Evolutionary conservation across 108 stramenopile genomes (phyloP), one percentile per base, ranked within the genome.

Genomic region (Conticribra guillardii): DNA sequence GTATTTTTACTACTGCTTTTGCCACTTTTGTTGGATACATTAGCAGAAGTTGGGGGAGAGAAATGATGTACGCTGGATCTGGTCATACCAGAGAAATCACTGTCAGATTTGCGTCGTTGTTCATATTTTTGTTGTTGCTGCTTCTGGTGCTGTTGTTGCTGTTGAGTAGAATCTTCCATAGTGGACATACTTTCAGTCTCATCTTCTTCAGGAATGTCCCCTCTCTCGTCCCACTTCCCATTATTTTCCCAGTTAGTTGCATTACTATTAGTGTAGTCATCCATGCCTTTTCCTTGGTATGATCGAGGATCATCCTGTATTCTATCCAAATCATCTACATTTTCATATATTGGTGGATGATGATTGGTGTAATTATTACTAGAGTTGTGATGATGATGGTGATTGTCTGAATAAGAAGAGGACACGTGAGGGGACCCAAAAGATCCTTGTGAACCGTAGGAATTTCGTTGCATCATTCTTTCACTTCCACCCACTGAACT

Each of bases 151-250:
- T 50, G 69, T 29, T 59, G 54, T 22, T 11, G 46, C 29, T 74
- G 65, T 33, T 48, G 22, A 60, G 49, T 59, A 44, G 65, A 67
- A 46, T 74, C 74, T 46, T 61, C 74, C 49, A 60, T 54, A 17
- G 74, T 60, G 8, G 65, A 60, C 32, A 67, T 44, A 54, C 66
- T 74, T 45, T 8, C 17, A 16, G 58, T 67, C 30, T 74, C 74
- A 53, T 74, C 67, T 56, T 68, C 74, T 46, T 66, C 74, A 15
- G 47, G 57, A 37, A 59, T 57, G 58, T 37, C 49, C 27, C 17
- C 32, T 21, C 51, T 24, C 1, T 46, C 2, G 4, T 5, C 23
- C n/a, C 60, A 18, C 31, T 19, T 50, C 15, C 30, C 49, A 11
- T 60, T 60, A 41, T 46, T 51, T 34, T 23, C 56, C n/a, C n/a